These are phyloP conservation scores for Citrus maxima DNA, from an alignment of 345 rosid genomes.

Conservation along the genomic window DNA sequence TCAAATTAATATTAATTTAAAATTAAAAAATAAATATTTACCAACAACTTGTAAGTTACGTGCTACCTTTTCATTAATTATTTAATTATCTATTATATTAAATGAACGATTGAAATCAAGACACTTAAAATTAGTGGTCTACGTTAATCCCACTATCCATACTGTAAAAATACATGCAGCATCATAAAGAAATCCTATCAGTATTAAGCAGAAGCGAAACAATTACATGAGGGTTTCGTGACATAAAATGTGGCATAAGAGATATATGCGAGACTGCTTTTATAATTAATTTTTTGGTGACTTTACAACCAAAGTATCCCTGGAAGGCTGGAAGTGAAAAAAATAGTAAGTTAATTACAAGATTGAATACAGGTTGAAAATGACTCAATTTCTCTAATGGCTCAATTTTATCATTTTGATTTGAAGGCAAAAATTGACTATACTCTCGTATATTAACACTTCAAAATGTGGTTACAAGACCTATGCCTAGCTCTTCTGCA, in stretches of 20 bases:
- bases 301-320: neutral
- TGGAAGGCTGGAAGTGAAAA: neutral
- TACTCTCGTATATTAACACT: neutral
- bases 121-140: no score
- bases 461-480: constrained; percentile 75
- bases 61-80: no score
- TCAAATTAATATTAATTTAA: no score
- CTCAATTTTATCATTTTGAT: neutral
- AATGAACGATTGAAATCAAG: no score
- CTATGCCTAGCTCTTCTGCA: constrained; percentile 94
- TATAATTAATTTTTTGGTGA: neutral
- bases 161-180: no score
- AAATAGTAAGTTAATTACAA: neutral
- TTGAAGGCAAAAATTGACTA: constrained; percentile 13
- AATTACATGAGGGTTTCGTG: no score
- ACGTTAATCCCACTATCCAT: no score
- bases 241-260: neutral
- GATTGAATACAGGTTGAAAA: neutral
- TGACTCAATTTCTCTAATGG: constrained; percentile 5
- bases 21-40: no score
- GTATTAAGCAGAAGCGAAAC: no score
- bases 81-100: no score
- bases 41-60: no score
- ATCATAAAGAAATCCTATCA: no score
- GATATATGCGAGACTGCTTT: neutral